Evolutionary conservation across 139 green algal species (phyloP), one percentile per base, ranked within the genome.

Genomic region (Coelastrella sp.): DNA sequence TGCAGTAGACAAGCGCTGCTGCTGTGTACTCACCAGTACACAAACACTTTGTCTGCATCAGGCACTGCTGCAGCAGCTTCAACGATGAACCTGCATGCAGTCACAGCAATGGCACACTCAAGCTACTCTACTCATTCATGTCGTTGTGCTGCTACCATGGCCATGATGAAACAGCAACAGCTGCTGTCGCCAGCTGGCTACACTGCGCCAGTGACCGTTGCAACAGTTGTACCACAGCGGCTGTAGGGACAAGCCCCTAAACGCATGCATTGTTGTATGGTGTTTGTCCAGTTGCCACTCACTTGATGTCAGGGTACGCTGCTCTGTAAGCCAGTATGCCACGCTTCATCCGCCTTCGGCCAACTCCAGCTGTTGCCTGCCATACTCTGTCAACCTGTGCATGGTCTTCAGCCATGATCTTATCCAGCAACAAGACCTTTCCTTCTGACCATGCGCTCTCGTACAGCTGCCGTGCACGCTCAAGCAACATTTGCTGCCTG

Each of bases 331-430:
- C 92, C 2, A 94, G 73, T 32, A 94, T 87, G 19, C 92, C 92
- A 5, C 90, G 87, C 57, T 89, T 93, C 92, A 94, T 93, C 11
- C 83, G 83, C 0, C 23, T 59, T 14, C 92, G 74, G 0, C 90
- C 87, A 11, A 8, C 19, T 19, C 86, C 87, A 3, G 85, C 85
- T 3, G 73, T 90, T 0, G 3, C 58, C 83, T 92, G 89, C 89
- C 89, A 90, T 16, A 92, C 74, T 11, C 13, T 14, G 73, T 94
- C 92, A 4, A 91, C n/a, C 61, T 94, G 92, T 16, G 76, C 32
- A 56, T 94, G 92, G 7, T 90, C 83, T 14, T 93, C 90, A 3
- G 90, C 90, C 92, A 94, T 94, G 17, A 94, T 92, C 4, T 22
- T 74, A 73, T 93, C 87, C 0, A 94, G 92, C 60, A 92, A 66